These are phyloP conservation scores for Saturnispora diversa DNA, from an alignment of 805 yeast genomes.

Conservation along the genomic window DNA sequence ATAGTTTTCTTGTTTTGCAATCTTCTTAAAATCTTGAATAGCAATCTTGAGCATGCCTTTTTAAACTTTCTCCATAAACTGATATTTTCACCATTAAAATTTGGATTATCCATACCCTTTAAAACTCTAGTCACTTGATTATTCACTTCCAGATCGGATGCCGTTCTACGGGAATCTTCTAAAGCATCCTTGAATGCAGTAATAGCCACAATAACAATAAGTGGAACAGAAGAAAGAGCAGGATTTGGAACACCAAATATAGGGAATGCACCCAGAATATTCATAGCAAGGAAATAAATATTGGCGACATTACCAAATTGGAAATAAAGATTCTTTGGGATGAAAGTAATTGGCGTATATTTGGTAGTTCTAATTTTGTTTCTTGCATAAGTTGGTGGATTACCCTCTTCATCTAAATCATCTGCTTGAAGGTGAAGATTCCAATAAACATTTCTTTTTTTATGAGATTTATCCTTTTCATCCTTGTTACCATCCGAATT, in stretches of 20 bases:
- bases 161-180: constrained; percentile 72
- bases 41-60: constrained; percentile 30
- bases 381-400: constrained; percentile 60
- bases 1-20: constrained; percentile 19
- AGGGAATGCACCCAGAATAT: constrained; percentile 69
- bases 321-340: constrained; percentile 73
- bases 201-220: constrained; percentile 65
- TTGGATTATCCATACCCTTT: constrained; percentile 45
- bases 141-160: constrained; percentile 64
- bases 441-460: constrained; percentile 45
- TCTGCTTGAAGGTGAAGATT: constrained; percentile 55
- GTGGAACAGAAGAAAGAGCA: constrained; percentile 65
- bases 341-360: constrained; percentile 81
- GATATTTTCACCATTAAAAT: constrained; percentile 55
- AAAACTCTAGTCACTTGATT: constrained; percentile 66
- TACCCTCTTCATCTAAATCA: constrained; percentile 45
- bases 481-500: constrained; percentile 30
- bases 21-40: constrained; percentile 16
- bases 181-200: constrained; percentile 76
- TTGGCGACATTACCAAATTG: constrained; percentile 91
- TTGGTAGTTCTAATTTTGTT: constrained; percentile 93
- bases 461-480: constrained; percentile 22
- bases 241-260: constrained; percentile 81
- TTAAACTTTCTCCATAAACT: constrained; percentile 65
- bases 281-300: constrained; percentile 71